Evolutionary conservation across 495 filamentous ascomycete genomes (phyloP), one percentile per base, ranked within the genome.

Genomic region (Penicillium riverlandense): DNA sequence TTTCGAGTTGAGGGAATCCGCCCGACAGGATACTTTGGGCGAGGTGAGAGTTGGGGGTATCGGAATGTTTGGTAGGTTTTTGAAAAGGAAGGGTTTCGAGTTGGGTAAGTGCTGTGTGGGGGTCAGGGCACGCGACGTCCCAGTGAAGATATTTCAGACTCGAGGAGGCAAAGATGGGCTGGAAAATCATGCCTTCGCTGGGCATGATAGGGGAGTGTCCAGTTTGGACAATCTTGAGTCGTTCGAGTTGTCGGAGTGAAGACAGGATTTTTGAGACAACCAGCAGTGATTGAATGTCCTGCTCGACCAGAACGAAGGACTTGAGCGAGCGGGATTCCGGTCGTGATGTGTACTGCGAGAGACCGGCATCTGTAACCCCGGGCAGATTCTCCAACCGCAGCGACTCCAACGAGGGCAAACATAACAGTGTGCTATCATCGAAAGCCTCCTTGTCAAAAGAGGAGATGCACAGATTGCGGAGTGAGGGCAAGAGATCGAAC

Each of bases 261-360:
- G 82, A 72, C 13, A 95, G 72, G 29, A 96, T 74, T 30, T 85
- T 81, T 11, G 85, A 83, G n/a, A 95, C 72, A 38, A 79, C 79
- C 7, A 81, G 74, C 4, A 90, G 61, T 6, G 80, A 83, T 27
- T 77, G 70, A 12, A 90, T 61, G 35, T 83, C 75, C 39, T 83
- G 70, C 52, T 88, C 80, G 27, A 86, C 71, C 11, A 90, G 58
- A 3, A 79, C 74, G 8, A 92, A 65, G 6, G 75, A 74, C 31
- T 69, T 72, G 40, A 90, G 71, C 0, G 72, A 67, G 16, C 62
- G 59, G 22, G 77, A 80, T 38, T 76, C 67, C 1, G 69, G 64
- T 1, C 77, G 77, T 9, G 81, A 76, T 3, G 82, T 79, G 45
- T 88, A 88, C 33, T 81, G 76, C 0, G 81, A 78, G 32, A 96